These are phyloP conservation scores for Cyclanthera cordifolia DNA, from an alignment of 306 rosid genomes.

Conservation along the genomic window DNA sequence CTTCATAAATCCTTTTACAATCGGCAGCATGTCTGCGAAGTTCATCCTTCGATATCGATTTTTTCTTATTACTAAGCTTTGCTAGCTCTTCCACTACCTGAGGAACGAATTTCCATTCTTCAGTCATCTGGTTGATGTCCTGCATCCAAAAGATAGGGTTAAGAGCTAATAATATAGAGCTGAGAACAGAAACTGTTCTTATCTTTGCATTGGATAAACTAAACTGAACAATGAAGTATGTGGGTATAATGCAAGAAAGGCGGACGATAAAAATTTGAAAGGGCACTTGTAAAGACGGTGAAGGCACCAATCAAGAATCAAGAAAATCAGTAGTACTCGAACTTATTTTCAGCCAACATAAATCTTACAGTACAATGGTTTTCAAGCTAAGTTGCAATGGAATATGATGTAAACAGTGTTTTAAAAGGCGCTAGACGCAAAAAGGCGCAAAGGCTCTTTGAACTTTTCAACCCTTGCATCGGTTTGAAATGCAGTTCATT, in stretches of 20 bases:
- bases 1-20: constrained; percentile 56
- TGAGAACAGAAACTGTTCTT: not conserved
- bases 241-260: no score
- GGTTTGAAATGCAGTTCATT: no score
- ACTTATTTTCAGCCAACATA: not conserved
- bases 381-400: not conserved
- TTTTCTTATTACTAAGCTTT: constrained; percentile 29
- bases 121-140: constrained; percentile 51
- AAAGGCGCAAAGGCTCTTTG: no score
- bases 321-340: not conserved
- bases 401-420: not conserved
- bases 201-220: no score
- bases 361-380: not conserved
- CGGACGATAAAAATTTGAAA: no score
- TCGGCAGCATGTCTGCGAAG: constrained; percentile 44
- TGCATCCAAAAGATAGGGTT: constrained; percentile 6
- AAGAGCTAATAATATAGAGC: not conserved
- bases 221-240: no score
- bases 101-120: constrained; percentile 71
- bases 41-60: constrained; percentile 47
- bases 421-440: no score
- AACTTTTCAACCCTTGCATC: no score
- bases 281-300: not conserved
- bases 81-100: constrained; percentile 69
- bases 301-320: not conserved